Percentiles rank a stretch among this genome's conserved stretches.
Conservation (phyloP, 495 filamentous ascomycete genomes). For the Aspergillus wentii region DNA sequence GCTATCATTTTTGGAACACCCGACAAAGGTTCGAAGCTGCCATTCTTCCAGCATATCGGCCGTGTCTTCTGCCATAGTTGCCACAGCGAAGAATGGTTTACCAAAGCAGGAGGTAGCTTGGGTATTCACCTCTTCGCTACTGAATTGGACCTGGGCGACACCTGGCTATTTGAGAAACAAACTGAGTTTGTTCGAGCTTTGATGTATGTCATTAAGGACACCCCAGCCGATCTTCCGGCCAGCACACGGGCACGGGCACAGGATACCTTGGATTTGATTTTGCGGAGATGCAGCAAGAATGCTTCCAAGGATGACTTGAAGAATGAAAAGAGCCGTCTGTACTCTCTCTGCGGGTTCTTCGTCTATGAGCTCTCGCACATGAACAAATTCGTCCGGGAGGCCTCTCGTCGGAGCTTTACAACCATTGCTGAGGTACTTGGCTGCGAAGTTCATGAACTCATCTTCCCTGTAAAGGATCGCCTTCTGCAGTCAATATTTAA, state of each 20-base stretch:
- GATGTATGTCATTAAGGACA: conserved; percentile 96
- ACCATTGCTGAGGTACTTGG: conserved; percentile 71
- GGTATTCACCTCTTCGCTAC: conserved; percentile 82
- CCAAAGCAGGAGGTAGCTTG: conserved; percentile 84
- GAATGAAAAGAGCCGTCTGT: conserved; percentile 59
- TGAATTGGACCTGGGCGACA: conserved; percentile 73
- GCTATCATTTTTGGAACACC: conserved; percentile 71
- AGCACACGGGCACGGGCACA: conserved; percentile 77
- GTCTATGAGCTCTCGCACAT: conserved; percentile 86
- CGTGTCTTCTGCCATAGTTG: conserved; percentile 88
- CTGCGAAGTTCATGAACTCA: conserved; percentile 76
- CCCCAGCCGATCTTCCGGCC: conserved; percentile 85
- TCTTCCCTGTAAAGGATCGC: conserved; percentile 81
- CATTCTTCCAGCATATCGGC: conserved; percentile 77
- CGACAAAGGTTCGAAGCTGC: conserved; percentile 62
- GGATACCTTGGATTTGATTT: conserved; percentile 70
- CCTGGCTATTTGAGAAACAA: conserved; percentile 76
- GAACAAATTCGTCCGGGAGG: conserved; percentile 88
- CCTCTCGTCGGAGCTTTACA: conserved; percentile 74
- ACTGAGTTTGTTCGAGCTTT: conserved; percentile 80
- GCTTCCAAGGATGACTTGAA: conserved; percentile 71
- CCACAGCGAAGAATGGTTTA: conserved; percentile 96
- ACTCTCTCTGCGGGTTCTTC: conserved; percentile 73
- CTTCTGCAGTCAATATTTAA: conserved; percentile 83
- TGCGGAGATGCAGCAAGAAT: conserved; percentile 68